Evolutionary conservation across 176 grass and related monocot genomes (phyloP), one percentile per base, ranked within the genome.

Genomic region (Avena sativa): DNA sequence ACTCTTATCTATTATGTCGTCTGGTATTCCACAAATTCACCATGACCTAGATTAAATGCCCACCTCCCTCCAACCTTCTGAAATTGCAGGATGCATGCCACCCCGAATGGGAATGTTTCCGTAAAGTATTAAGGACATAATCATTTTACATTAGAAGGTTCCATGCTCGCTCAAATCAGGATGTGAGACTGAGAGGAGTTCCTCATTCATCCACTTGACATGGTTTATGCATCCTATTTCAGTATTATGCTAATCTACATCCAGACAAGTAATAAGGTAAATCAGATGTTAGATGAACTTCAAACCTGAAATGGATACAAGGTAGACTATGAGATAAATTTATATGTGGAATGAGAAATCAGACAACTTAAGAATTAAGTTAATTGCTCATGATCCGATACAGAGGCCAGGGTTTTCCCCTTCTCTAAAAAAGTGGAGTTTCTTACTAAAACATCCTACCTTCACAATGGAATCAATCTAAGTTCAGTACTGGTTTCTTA

Each of bases 401-500:
- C 34, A 36, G 34, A 36, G 34, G 34, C 34, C 34, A 36, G 34
- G 4, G 34, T 36, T 36, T 36, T 2, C 34, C 34, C 34, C 4
- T 36, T 36, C 4, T 4, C 4, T 3, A 36, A 36, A 36, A 36
- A 36, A 36, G 4, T 36, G 4, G 2, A 46, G 38, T 36, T 82
- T 38, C 61, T 86, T 82, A n/a, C 9, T 38, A 40, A 52, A 48
- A 11, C 16, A 0, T 52, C 14, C 30, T 8, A 13, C 12, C 13
- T 62, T 52, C 6, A 74, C 3, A 59, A 12, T 47, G 16, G 47
- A 74, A 59, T 3, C 25, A 80, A 76, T 47, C 14, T 19, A 53
- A 25, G n/a, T 28, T 48, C 9, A 12, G 46, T 68, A 96, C 93
- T 62, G 87, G 89, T 79, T 96, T 98, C 87, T 98, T 98, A 53